Base-by-base conservation (phyloP, 805 yeast species). In the Yamadazyma philogaea region DNA sequence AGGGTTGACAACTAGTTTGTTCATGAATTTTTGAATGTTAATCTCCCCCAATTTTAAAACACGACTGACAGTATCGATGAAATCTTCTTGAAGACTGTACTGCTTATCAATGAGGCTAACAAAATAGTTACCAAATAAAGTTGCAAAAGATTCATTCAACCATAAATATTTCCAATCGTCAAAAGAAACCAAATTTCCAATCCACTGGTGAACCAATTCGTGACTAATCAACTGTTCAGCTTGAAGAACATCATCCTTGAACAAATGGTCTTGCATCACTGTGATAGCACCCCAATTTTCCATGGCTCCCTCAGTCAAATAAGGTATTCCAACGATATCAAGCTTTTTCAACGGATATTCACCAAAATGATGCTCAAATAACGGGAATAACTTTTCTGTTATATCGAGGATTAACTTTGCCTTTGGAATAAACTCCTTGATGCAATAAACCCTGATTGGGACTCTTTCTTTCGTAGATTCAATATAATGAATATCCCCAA, bases 131-230 rank as follows among this genome's bases (percentile, higher is more conserved):
- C 89, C 86, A 50, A 80, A 67, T 71, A 81, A 82, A 0, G 93
- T 84, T 0, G 95, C 93, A 63, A 85, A 82, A 2, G 86, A 66
- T 63, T 86, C 95, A 53, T 84, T 83, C 43, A 86, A 64, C 90
- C 93, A 84, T 30, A 85, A 63, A 53, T 75, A 70, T 39, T 73
- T 75, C 83, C 87, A 85, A 15, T 78, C 75, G 39, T 81, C 84
- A 52, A 84, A 82, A 1, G 86, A 68, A 2, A 84, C 72, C 50
- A 70, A 66, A 50, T 86, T 79, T 7, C 93, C 95, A 43, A 86
- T 60, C 87, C 88, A 86, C 63, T 85, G 91, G 57, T 86, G 95
- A 21, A 84, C 80, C 48, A 85, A 54, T 54, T 85, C 90, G 57
- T 86, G 95, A 1, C 78, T 79, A 7, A 86, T 54, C 34, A 85